Conservation (phyloP, 345 rosid species). For the Turnera subulata region DNA sequence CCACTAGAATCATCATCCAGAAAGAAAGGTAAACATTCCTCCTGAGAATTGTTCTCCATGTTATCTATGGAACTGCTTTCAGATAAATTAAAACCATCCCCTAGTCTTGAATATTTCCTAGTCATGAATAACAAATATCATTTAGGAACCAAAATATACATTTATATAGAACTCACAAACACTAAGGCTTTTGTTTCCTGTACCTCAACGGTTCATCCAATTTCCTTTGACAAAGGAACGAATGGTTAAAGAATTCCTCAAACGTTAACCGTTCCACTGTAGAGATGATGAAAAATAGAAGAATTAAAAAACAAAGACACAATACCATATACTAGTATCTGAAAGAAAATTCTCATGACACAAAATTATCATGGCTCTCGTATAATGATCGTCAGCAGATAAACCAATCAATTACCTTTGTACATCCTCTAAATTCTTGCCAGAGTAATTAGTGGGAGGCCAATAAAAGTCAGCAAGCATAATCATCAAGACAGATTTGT, state of each 20-base stretch:
- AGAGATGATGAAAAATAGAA: constrained; percentile 21
- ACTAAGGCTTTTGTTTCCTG: constrained; percentile 9
- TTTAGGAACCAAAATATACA: constrained; percentile 18
- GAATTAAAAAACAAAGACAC: background rate
- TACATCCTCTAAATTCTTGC: constrained; percentile 6
- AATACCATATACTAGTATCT: background rate
- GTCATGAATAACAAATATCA: constrained; percentile 39
- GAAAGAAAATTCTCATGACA: background rate
- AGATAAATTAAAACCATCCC: constrained; percentile 44
- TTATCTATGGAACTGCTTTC: constrained; percentile 49
- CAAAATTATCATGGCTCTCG: background rate
- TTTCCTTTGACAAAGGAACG: constrained; percentile 55
- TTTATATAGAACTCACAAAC: constrained; percentile 4
- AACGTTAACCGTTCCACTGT: constrained; percentile 93
- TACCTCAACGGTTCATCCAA: constrained; percentile 60
- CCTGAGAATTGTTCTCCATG: constrained; percentile 60
- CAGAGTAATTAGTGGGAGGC: constrained; percentile 1
- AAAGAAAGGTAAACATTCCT: constrained; percentile 80
- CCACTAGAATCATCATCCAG: constrained; percentile 80
- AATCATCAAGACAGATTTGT: background rate
- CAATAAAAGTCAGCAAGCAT: constrained; percentile 8
- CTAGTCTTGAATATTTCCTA: constrained; percentile 35
- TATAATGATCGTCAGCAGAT: background rate
- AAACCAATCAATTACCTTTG: background rate
- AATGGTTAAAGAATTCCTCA: constrained; percentile 93